A percentile compares a stretch with the other conserved stretches of the same genome.
Conservation (phyloP, 2,329 filamentous ascomycete genomes). For the Daldinia eschscholtzii region DNA sequence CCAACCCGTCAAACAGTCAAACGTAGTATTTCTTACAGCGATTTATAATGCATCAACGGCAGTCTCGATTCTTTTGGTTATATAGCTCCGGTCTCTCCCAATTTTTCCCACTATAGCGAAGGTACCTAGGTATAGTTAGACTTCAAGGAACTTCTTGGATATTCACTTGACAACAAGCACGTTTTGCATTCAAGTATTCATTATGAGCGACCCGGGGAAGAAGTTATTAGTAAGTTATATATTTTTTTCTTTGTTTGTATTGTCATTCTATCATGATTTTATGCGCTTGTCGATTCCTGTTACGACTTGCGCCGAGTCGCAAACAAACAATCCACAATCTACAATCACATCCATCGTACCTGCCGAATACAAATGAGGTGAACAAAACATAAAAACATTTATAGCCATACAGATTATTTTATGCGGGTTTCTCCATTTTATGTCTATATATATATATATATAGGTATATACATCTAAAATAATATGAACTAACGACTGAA, state of each 20-base stretch:
- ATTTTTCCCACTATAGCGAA: conserved; percentile 25
- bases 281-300: not conserved
- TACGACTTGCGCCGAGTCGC: not conserved
- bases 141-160: conserved; percentile 9
- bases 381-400: not conserved
- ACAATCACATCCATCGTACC: not conserved
- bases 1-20: not conserved
- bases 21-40: not conserved
- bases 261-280: not conserved
- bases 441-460: not conserved
- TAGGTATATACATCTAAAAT: not conserved
- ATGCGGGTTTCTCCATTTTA: not conserved
- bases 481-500: conserved; percentile 13
- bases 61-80: conserved; percentile 16
- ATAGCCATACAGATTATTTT: not conserved
- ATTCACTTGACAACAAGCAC: not conserved
- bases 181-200: conserved; percentile 11
- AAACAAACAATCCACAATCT: not conserved
- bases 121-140: not conserved
- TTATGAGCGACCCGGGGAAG: conserved; percentile 42
- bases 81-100: conserved; percentile 32
- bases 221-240: conserved; percentile 43
- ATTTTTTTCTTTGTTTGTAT: not conserved
- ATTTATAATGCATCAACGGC: conserved; percentile 29
- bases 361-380: not conserved